Conservation (phyloP, 495 filamentous ascomycete genomes). For the Sordaria brevicollis region DNA sequence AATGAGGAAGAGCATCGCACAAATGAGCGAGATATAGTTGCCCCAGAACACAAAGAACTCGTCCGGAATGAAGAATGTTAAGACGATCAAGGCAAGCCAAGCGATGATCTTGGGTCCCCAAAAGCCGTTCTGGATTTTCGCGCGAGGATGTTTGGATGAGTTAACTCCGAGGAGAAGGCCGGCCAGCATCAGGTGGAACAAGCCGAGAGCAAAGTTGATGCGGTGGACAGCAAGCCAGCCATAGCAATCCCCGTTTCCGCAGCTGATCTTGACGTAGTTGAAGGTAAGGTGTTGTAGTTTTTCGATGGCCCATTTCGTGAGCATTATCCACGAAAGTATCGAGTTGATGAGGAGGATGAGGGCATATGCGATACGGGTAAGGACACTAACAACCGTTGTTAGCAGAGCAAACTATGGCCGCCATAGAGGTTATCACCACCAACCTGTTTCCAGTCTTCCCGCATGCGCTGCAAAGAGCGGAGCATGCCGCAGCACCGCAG, state of each 20-base stretch:
- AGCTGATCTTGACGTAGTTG: constrained; percentile 90
- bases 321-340: constrained; percentile 96
- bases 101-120: constrained; percentile 73
- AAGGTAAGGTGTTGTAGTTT: constrained; percentile 84
- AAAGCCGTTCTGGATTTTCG: constrained; percentile 86
- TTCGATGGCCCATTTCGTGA: constrained; percentile 96
- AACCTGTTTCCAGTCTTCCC: constrained; percentile 96
- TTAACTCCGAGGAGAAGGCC: constrained; percentile 77
- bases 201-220: constrained; percentile 92
- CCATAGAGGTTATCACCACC: background rate
- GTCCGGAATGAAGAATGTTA: constrained; percentile 94
- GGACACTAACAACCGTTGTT: constrained; percentile 50
- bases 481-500: constrained; percentile 92
- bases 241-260: constrained; percentile 81
- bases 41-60: constrained; percentile 93
- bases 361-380: constrained; percentile 94
- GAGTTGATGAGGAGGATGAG: constrained; percentile 94
- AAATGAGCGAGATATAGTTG: constrained; percentile 80
- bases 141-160: constrained; percentile 77
- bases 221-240: constrained; percentile 94
- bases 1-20: constrained; percentile 89
- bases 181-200: constrained; percentile 84
- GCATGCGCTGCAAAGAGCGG: constrained; percentile 85
- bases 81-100: constrained; percentile 77
- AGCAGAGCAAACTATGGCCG: background rate